Percentiles rank a stretch among this genome's conserved stretches.
Evolutionary conservation across 768 basidiomycete species (phyloP).

Genomic region (Hortiboletus campestris): DNA sequence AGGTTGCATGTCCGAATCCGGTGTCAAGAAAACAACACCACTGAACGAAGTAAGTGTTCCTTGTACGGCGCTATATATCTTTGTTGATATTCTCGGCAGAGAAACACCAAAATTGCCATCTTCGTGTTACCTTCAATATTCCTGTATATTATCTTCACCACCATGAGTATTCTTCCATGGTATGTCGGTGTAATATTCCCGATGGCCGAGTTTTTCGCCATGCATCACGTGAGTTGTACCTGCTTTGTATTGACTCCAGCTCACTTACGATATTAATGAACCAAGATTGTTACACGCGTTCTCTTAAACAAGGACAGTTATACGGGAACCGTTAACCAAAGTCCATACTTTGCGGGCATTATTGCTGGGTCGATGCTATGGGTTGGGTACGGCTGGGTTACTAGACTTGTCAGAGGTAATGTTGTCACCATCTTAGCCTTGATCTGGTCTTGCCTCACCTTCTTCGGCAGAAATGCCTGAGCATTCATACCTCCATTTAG

Average conservation of each 20-base stretch:
- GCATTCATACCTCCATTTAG: constrained; percentile 71
- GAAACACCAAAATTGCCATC: constrained; percentile 79
- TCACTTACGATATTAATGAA: constrained; percentile 14
- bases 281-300: constrained; percentile 78
- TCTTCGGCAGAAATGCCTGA: constrained; percentile 63
- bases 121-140: constrained; percentile 77
- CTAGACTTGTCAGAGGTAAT: constrained; percentile 70
- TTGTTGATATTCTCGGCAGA: constrained; percentile 37
- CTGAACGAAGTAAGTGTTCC: constrained; percentile 64
- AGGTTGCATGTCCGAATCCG: constrained; percentile 78
- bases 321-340: constrained; percentile 79
- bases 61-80: background rate
- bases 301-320: constrained; percentile 79
- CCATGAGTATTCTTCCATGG: constrained; percentile 81
- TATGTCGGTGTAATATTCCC: constrained; percentile 85
- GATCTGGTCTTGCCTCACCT: background rate
- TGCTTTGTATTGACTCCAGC: background rate
- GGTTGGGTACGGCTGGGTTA: constrained; percentile 82
- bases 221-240: constrained; percentile 81
- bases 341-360: constrained; percentile 92
- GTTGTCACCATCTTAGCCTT: background rate
- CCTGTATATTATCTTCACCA: constrained; percentile 81
- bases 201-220: constrained; percentile 82
- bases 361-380: constrained; percentile 83
- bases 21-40: constrained; percentile 60